A percentile compares a stretch with the other conserved stretches of the same genome.
Evolutionary conservation across 106 monocot genomes (phyloP).

Genomic region (Platanthera zijinensis): DNA sequence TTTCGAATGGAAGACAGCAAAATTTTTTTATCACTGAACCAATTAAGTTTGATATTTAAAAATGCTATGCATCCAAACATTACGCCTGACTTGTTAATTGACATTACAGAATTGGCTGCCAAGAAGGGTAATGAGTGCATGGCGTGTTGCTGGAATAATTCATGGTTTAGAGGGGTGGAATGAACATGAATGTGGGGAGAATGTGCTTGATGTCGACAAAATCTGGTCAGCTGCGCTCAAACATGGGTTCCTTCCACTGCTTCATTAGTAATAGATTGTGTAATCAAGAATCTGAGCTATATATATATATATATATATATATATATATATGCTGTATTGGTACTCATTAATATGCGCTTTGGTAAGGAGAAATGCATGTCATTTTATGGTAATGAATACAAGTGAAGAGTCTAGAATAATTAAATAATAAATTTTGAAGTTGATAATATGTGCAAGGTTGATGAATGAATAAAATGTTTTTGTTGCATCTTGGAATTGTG

Average conservation of each 20-base stretch:
- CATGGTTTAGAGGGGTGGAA: slow-evolving; percentile 49
- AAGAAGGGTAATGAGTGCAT: slow-evolving; percentile 62
- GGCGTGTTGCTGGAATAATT: slow-evolving; percentile 47
- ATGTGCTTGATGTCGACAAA: slow-evolving; percentile 24
- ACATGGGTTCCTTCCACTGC: slow-evolving; percentile 34
- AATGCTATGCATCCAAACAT: background rate
- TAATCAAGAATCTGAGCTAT: background rate
- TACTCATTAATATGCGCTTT: background rate
- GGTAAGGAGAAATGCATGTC: background rate
- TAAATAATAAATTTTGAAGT: background rate
- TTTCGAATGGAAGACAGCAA: too few species aligned
- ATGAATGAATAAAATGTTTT: background rate
- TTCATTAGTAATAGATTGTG: background rate
- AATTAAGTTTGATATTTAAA: too few species aligned
- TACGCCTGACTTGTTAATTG: background rate
- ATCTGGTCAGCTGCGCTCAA: slow-evolving; percentile 35
- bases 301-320: background rate
- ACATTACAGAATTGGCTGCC: slow-evolving; percentile 28
- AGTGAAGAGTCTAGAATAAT: background rate
- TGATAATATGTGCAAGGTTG: background rate
- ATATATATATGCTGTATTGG: background rate
- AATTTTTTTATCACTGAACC: too few species aligned
- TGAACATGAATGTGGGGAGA: slow-evolving; percentile 38
- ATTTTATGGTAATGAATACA: background rate
- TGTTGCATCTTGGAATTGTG: background rate